Evolutionary conservation across 169 alveolate genomes (phyloP).

Genomic region (Perkinsus olseni): DNA sequence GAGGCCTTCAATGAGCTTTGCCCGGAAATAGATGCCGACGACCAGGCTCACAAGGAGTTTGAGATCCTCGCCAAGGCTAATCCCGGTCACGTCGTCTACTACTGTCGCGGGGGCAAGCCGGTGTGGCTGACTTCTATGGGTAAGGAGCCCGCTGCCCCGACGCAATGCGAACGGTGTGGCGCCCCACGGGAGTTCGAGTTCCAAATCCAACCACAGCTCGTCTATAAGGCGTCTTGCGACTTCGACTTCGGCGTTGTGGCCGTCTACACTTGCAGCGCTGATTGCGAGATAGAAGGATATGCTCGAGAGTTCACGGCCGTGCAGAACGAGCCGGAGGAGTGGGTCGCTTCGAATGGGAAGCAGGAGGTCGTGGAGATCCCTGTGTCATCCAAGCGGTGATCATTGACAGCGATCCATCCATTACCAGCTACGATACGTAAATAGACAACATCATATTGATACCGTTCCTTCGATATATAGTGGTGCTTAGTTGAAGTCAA

Average conservation of each 20-base stretch:
- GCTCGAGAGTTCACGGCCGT: neutral
- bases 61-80: neutral
- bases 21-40: neutral
- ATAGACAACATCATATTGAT: neutral
- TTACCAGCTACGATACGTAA: neutral
- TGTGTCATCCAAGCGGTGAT: neutral
- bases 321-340: neutral
- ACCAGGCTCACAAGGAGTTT: neutral
- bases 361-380: neutral
- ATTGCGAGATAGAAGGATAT: neutral
- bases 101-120: neutral
- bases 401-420: neutral
- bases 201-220: slow-evolving; percentile 3
- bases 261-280: neutral
- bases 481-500: neutral
- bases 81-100: neutral
- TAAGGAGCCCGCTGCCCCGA: neutral
- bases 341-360: neutral
- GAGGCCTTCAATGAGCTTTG: neutral
- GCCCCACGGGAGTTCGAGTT: slow-evolving; percentile 6
- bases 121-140: neutral
- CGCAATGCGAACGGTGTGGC: neutral
- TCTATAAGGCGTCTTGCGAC: neutral
- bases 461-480: neutral
- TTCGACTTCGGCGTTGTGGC: neutral